Evolutionary conservation across 2,329 filamentous ascomycete species (phyloP), one percentile per base, ranked within the genome.

Genomic region (Tolypocladium ovalisporum): DNA sequence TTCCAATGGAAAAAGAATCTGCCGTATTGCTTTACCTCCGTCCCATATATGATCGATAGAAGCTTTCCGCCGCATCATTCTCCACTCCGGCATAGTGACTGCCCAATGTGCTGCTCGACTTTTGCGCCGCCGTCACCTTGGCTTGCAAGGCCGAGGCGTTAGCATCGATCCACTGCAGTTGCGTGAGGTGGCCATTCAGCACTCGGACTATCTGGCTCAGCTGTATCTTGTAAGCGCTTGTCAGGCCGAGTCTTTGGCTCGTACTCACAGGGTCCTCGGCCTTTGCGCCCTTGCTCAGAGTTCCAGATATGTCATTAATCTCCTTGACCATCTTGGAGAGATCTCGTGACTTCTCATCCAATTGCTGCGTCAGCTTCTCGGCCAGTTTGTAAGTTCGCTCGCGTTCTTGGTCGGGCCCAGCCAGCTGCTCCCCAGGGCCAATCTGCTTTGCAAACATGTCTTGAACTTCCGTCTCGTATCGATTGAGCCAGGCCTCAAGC

Each of bases 271-370:
- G 89, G 73, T 94, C 90, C 70, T 94, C 89, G 34, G 89, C 83
- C 73, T 95, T 95, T 73, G 82, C 87, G 58, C 88, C 90, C 80
- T 95, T 96, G 79, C 85, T 93, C 63, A 99, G 76, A 29, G 86
- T 90, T 56, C 89, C 83, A n/a, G 90, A 94, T 61, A 95, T 93
- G 64, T 87, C 85, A 70, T 99, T 99, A 70, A 99, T 96, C 73
- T 97, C 94, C 69, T 96, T 92, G 65, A 99, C 96, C 91, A 99
- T 97, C 75, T 90, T 93, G 53, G 85, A 86, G 61, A 99, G 79
- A 69, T 96, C 91, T 69, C 90, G 89, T 68, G 90, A 91, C 84
- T 97, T 95, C 65, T 96, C 91, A 58, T 96, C 92, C 62, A 99
- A 79, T 62, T 90, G 85, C 68, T 96, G 90, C 13, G 90, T 90